Conservation (phyloP, 345 rosid genomes). For the Alliaria petiolata region DNA sequence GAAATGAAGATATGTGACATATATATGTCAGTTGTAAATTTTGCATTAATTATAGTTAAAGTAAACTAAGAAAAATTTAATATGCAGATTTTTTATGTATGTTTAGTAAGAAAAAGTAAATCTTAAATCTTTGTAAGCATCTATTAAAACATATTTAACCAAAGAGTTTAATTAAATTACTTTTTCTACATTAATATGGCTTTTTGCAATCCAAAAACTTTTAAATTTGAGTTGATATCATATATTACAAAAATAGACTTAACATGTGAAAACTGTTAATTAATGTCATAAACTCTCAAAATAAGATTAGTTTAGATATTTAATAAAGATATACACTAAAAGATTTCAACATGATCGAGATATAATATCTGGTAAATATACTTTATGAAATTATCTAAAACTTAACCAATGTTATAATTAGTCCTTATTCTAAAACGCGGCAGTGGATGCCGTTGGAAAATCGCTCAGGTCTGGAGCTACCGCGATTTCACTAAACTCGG, state of each 20-base stretch:
- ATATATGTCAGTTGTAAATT: background rate
- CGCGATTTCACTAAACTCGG: too few relatives aligned
- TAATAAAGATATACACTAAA: background rate
- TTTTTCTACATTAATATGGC: background rate
- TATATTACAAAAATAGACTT: background rate
- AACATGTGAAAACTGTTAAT: background rate
- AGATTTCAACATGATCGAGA: background rate
- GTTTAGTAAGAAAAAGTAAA: background rate
- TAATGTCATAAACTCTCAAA: background rate
- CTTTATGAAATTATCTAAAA: background rate
- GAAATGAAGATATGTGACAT: background rate
- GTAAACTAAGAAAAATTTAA: background rate
- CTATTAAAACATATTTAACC: background rate
- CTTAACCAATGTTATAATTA: background rate
- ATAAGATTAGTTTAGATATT: background rate
- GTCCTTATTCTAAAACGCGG: too few relatives aligned
- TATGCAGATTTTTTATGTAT: background rate
- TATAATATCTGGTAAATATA: background rate
- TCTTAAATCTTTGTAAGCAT: background rate
- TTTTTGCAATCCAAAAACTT: background rate
- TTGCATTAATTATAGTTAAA: background rate
- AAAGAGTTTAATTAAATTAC: background rate
- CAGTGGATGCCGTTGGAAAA: too few relatives aligned
- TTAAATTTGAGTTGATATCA: background rate
- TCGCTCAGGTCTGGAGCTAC: too few relatives aligned